Conservation (phyloP, 1,139 yeast genomes). For the Kodamaea sp. region DNA sequence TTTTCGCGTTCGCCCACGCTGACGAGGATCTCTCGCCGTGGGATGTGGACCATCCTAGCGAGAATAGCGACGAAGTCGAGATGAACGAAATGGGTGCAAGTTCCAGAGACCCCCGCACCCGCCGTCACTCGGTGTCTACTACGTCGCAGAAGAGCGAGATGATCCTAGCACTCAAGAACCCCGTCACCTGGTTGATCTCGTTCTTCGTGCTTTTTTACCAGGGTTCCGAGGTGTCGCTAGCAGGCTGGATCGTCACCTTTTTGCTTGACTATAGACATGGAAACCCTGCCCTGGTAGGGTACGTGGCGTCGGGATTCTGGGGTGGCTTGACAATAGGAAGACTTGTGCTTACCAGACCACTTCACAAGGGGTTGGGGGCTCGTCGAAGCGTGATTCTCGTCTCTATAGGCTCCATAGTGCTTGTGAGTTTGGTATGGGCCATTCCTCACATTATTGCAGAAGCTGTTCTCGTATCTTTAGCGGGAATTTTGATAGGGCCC, state of each 20-base stretch:
- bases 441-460: conserved; percentile 42
- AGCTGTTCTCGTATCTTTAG: conserved; percentile 46
- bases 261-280: conserved; percentile 57
- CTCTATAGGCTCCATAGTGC: conserved; percentile 31
- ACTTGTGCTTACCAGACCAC: conserved; percentile 42
- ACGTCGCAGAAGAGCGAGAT: conserved; percentile 6
- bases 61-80: not conserved
- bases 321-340: conserved; percentile 67
- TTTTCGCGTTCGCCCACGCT: conserved; percentile 42
- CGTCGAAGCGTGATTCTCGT: conserved; percentile 46
- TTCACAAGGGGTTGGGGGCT: conserved; percentile 43
- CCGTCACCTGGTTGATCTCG: conserved; percentile 56
- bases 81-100: not conserved
- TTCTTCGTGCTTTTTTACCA: conserved; percentile 59
- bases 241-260: conserved; percentile 74
- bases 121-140: not conserved
- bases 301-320: conserved; percentile 72
- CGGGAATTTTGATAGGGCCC: conserved; percentile 55
- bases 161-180: conserved; percentile 38
- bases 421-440: conserved; percentile 47
- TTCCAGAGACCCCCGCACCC: not conserved
- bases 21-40: conserved; percentile 27
- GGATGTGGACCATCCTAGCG: conserved; percentile 11
- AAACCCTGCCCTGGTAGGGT: conserved; percentile 47
- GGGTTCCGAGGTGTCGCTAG: conserved; percentile 67